phyloP scores from a whole-genome alignment of 108 stramenopile species.

The Pseudonitzschia delicatissima region DNA sequence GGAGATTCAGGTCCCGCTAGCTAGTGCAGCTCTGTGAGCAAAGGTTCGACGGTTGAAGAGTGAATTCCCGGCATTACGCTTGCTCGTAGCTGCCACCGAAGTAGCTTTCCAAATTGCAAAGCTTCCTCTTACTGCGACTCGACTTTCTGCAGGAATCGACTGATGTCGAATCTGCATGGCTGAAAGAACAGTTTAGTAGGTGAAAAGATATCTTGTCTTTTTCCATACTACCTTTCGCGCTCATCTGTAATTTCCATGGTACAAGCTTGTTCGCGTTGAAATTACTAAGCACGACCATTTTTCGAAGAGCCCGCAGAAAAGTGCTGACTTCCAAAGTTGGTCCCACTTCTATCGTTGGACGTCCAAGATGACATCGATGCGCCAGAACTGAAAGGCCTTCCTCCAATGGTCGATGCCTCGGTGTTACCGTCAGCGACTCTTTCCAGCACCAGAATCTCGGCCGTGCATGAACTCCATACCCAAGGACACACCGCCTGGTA shows the following conservation, averaged over 20 bases:
- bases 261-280: slow-evolving; percentile 79
- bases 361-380: slow-evolving; percentile 72
- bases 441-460: slow-evolving; percentile 55
- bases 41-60: slow-evolving; percentile 11
- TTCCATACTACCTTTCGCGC: slow-evolving; percentile 59
- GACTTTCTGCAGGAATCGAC: slow-evolving; percentile 38
- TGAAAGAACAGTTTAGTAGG: slow-evolving; percentile 47
- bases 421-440: slow-evolving; percentile 12
- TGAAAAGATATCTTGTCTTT: slow-evolving; percentile 64
- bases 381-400: slow-evolving; percentile 9
- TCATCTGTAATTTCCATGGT: slow-evolving; percentile 73
- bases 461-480: slow-evolving; percentile 82
- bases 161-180: slow-evolving; percentile 44
- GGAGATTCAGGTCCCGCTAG: slow-evolving; percentile 38
- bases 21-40: slow-evolving; percentile 43
- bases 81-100: slow-evolving; percentile 1
- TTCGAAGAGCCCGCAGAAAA: slow-evolving; percentile 20
- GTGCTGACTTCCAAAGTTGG: not conserved
- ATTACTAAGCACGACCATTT: slow-evolving; percentile 17
- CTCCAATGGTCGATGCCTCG: not conserved
- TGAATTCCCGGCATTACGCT: not conserved
- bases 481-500: slow-evolving; percentile 76
- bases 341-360: slow-evolving; percentile 26
- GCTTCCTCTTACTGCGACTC: slow-evolving; percentile 61
- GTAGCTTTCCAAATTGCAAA: slow-evolving; percentile 67